A percentile compares a stretch with the other conserved stretches of the same genome.
Conservation (phyloP, 805 yeast genomes). For the Dipodascus geniculatus region DNA sequence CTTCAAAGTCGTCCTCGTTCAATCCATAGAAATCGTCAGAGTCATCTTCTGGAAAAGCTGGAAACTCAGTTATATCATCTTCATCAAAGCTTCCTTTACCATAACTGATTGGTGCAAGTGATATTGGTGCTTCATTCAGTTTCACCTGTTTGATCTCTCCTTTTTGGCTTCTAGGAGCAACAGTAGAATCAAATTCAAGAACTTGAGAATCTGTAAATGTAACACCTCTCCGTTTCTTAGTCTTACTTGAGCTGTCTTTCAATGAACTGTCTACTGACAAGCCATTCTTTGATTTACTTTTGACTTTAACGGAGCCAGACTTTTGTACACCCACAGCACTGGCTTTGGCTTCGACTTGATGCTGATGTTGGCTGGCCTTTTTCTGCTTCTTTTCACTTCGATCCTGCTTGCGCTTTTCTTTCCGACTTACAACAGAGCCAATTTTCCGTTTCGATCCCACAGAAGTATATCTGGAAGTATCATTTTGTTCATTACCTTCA, state of each 20-base stretch:
- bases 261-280: no score
- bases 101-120: neutral
- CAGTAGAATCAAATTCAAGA: neutral
- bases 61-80: neutral
- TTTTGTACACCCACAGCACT: no score
- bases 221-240: neutral
- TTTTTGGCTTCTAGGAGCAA: neutral
- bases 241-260: no score
- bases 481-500: neutral
- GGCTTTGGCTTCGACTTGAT: neutral
- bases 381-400: conserved; percentile 27
- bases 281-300: no score
- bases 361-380: conserved; percentile 9
- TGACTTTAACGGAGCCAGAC: no score
- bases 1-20: neutral
- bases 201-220: neutral
- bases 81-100: neutral
- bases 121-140: neutral
- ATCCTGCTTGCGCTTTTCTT: conserved; percentile 33
- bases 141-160: neutral
- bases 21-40: neutral
- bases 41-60: conserved; percentile 1
- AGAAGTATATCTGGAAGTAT: neutral
- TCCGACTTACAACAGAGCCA: conserved; percentile 25
- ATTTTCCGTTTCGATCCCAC: conserved; percentile 1